Evolutionary conservation across 768 basidiomycete genomes (phyloP).

Genomic region (Xerocomellus amylosporus): DNA sequence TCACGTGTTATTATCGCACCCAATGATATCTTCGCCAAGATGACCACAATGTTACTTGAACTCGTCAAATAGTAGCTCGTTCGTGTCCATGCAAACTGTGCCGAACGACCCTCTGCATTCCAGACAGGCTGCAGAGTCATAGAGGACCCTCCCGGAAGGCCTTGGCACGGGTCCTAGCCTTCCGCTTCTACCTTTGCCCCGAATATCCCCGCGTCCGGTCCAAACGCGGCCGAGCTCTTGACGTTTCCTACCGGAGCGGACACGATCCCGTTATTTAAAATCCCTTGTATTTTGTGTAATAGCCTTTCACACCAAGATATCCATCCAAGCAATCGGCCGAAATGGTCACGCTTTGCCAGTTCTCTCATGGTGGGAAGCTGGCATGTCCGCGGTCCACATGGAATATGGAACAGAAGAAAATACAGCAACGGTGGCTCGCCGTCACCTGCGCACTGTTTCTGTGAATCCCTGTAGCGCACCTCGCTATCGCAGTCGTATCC

Average conservation of each 20-base stretch:
- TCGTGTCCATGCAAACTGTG: neutral
- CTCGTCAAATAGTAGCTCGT: neutral
- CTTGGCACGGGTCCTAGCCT: neutral
- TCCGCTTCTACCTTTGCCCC: constrained; percentile 4
- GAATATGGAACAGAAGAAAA: neutral
- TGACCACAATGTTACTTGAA: neutral
- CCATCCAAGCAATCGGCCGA: neutral
- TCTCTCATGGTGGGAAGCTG: neutral
- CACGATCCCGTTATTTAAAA: neutral
- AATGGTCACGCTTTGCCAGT: neutral
- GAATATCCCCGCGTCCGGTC: constrained; percentile 4
- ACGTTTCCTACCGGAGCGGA: neutral
- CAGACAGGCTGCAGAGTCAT: neutral
- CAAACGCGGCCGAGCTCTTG: neutral
- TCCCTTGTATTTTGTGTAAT: neutral
- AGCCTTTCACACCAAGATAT: neutral
- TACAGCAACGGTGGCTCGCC: neutral
- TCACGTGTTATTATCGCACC: constrained; percentile 12
- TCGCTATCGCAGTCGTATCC: neutral
- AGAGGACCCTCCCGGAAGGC: neutral
- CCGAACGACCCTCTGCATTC: neutral
- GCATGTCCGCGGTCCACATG: neutral
- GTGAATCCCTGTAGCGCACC: neutral
- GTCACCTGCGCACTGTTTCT: neutral
- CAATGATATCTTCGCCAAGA: no score